Evolutionary conservation across 2,329 filamentous ascomycete genomes (phyloP).

Genomic region (Erysiphe pulchra): DNA sequence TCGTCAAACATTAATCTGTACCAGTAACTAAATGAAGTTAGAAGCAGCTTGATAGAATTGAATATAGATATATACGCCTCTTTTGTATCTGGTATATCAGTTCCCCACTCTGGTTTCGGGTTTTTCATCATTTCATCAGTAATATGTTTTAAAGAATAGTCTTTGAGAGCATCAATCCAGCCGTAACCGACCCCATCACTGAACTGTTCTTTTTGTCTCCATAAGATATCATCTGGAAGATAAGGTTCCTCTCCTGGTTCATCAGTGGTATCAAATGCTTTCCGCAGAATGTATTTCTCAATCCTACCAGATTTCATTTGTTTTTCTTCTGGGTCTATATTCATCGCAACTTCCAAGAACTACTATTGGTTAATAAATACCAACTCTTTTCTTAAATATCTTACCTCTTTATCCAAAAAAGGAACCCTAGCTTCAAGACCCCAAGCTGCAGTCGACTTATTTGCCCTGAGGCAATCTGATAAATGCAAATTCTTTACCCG

Average conservation of each 20-base stretch:
- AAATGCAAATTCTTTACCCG: conserved; percentile 92
- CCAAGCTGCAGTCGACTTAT: conserved; percentile 98
- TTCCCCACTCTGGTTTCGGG: conserved; percentile 88
- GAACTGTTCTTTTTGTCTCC: conserved; percentile 99
- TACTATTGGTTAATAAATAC: conserved; percentile 14
- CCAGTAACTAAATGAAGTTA: conserved; percentile 44
- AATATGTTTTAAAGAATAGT: conserved; percentile 68
- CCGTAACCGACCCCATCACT: conserved; percentile 95
- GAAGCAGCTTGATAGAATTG: neutral
- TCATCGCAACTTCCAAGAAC: conserved; percentile 84
- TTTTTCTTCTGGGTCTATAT: conserved; percentile 83
- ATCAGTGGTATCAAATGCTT: conserved; percentile 84
- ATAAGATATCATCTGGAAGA: conserved; percentile 87
- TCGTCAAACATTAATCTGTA: conserved; percentile 98
- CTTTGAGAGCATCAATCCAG: conserved; percentile 95
- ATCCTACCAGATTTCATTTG: conserved; percentile 54
- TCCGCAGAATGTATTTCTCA: conserved; percentile 95
- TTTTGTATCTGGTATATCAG: conserved; percentile 83
- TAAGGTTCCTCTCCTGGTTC: conserved; percentile 62
- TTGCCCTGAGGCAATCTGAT: conserved; percentile 88
- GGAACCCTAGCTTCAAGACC: conserved; percentile 92
- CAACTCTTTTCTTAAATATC: conserved; percentile 4
- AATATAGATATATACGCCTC: conserved; percentile 41
- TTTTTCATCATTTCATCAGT: conserved; percentile 97
- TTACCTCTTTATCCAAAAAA: conserved; percentile 76